These are phyloP conservation scores for Cyclotella baltica DNA, from an alignment of 108 stramenopile species.

Conservation along the genomic window DNA sequence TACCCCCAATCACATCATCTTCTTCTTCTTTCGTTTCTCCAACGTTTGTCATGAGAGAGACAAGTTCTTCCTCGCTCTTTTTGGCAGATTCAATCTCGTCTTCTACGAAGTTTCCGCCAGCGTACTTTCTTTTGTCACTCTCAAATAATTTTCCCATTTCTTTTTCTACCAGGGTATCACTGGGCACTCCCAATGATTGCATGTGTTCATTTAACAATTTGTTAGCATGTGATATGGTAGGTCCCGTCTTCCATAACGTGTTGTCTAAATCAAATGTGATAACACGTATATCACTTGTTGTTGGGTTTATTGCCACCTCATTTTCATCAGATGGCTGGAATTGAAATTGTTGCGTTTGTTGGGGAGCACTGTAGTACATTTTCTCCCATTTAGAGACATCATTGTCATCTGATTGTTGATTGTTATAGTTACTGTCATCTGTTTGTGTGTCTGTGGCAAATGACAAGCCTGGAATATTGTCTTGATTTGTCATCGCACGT, in stretches of 20 bases:
- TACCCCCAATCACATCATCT: conserved; percentile 12
- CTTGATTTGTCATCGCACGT: too few relatives aligned
- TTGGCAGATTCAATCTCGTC: not conserved
- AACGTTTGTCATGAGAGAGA: not conserved
- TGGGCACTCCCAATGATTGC: conserved; percentile 35
- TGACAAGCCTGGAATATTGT: too few relatives aligned
- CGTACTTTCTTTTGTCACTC: conserved; percentile 21
- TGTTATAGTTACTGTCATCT: not conserved
- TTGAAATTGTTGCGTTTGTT: not conserved
- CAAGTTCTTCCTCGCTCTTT: conserved; percentile 3
- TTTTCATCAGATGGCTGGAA: not conserved
- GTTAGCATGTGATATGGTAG: conserved; percentile 78
- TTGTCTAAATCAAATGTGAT: conserved; percentile 89
- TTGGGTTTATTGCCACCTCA: not conserved
- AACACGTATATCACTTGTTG: conserved; percentile 59
- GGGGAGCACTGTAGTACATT: conserved; percentile 46
- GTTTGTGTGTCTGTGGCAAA: too few relatives aligned
- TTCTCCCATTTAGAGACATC: conserved; percentile 57
- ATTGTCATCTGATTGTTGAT: conserved; percentile 16
- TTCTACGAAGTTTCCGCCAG: conserved; percentile 12
- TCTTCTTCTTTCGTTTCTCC: not conserved
- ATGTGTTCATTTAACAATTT: conserved; percentile 68
- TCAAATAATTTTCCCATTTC: conserved; percentile 77
- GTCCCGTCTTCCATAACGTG: conserved; percentile 83
- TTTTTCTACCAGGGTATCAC: conserved; percentile 64